A percentile compares a stretch with the other conserved stretches of the same genome.
Evolutionary conservation across 148 eudicot species (phyloP).

Genomic region (Rhododendron mucronatum): DNA sequence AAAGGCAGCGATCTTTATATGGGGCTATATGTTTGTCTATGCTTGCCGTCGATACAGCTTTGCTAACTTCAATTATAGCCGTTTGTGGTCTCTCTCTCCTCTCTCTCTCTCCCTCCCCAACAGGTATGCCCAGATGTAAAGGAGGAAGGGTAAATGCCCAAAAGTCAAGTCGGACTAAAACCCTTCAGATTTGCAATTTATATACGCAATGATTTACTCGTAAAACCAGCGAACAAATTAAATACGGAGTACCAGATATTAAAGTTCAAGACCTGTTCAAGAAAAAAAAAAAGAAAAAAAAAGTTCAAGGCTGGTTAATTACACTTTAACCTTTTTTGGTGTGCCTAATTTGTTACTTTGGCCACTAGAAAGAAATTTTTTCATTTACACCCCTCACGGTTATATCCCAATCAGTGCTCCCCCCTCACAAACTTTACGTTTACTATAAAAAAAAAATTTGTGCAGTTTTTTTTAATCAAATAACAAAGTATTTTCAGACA

Average conservation of each 20-base stretch:
- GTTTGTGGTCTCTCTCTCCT: constrained; percentile 15
- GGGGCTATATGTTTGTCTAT: neutral
- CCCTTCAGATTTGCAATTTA: neutral
- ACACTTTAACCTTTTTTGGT: neutral
- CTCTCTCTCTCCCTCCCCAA: constrained; percentile 6
- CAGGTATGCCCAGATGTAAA: neutral
- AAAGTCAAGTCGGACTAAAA: neutral
- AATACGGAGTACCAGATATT: neutral
- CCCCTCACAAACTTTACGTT: neutral
- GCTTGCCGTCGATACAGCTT: neutral
- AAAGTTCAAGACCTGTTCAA: neutral
- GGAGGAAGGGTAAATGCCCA: neutral
- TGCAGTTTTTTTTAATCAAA: too few relatives aligned
- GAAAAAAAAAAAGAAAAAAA: too few relatives aligned
- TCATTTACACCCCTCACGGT: neutral
- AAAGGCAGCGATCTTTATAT: neutral
- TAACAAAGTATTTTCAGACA: neutral
- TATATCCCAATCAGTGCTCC: neutral
- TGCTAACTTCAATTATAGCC: constrained; percentile 26
- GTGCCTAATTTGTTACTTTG: neutral
- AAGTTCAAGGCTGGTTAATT: neutral
- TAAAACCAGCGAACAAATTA: neutral
- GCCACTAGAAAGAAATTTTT: neutral
- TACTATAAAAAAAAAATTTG: neutral
- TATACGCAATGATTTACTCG: neutral